Conservation (phyloP, 2,329 filamentous ascomycete species). For the Fusarium oxysporum region DNA sequence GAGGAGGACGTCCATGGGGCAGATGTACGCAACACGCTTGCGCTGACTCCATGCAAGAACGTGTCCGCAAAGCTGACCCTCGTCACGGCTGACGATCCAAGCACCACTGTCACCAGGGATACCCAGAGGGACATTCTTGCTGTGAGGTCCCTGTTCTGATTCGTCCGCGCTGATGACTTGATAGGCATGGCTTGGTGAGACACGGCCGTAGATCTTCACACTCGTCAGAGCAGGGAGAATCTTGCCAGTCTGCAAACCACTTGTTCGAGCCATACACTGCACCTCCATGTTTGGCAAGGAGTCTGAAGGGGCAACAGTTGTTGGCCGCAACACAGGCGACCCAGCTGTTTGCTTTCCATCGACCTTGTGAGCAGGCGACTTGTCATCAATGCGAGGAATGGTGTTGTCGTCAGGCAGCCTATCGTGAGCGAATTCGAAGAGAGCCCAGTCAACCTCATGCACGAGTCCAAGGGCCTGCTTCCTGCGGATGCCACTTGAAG, state of each 20-base stretch:
- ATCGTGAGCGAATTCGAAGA: conserved; percentile 82
- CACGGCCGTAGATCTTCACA: conserved; percentile 88
- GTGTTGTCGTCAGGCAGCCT: conserved; percentile 79
- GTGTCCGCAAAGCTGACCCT: conserved; percentile 87
- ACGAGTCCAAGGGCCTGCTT: conserved; percentile 77
- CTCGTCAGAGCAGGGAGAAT: conserved; percentile 83
- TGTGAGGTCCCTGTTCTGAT: conserved; percentile 26
- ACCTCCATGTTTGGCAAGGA: conserved; percentile 81
- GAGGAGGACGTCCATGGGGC: conserved; percentile 91
- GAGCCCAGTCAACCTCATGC: conserved; percentile 95
- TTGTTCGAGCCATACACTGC: conserved; percentile 89
- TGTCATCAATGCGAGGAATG: conserved; percentile 60
- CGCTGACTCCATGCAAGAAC: conserved; percentile 88
- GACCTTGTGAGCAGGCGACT: conserved; percentile 19
- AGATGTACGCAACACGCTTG: conserved; percentile 88
- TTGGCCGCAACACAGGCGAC: conserved; percentile 61
- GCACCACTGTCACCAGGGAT: conserved; percentile 92
- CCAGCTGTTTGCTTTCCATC: conserved; percentile 31
- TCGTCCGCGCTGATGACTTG: conserved; percentile 62
- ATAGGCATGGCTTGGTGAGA: conserved; percentile 80
- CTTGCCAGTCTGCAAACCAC: conserved; percentile 81
- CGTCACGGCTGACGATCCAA: conserved; percentile 85
- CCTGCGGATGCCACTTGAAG: conserved; percentile 88
- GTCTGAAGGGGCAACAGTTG: conserved; percentile 67
- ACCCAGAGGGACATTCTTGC: conserved; percentile 59